Conservation (phyloP, 1,284 basidiomycete genomes). For the Athelia sp. region DNA sequence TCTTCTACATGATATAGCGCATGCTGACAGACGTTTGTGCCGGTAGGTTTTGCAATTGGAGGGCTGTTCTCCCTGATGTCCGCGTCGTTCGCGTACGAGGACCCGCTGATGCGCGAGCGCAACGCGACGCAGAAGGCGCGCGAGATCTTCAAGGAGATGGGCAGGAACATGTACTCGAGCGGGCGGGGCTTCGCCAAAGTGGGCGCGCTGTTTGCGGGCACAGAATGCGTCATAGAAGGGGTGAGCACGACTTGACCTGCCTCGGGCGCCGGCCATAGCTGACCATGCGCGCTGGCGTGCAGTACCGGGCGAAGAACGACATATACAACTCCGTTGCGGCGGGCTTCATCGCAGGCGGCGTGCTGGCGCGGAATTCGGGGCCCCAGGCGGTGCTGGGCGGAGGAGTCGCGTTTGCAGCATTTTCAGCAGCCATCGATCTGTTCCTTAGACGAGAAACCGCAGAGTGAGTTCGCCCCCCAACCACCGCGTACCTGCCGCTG, state of each 20-base stretch:
- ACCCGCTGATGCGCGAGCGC: slow-evolving; percentile 75
- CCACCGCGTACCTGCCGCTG: background rate
- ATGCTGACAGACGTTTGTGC: slow-evolving; percentile 5
- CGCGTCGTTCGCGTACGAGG: slow-evolving; percentile 92
- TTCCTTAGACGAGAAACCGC: slow-evolving; percentile 81
- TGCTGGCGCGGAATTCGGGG: slow-evolving; percentile 82
- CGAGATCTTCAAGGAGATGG: slow-evolving; percentile 93
- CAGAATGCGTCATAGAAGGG: slow-evolving; percentile 94
- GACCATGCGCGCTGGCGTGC: slow-evolving; percentile 4
- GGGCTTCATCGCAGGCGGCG: slow-evolving; percentile 73
- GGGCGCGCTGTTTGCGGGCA: slow-evolving; percentile 88
- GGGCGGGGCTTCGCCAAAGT: slow-evolving; percentile 96
- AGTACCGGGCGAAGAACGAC: slow-evolving; percentile 97
- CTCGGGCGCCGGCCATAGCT: slow-evolving; percentile 3
- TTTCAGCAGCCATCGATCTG: slow-evolving; percentile 84
- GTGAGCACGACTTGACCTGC: slow-evolving; percentile 53
- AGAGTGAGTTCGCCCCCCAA: slow-evolving; percentile 52
- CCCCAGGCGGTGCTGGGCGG: slow-evolving; percentile 80
- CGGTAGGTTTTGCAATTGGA: slow-evolving; percentile 89
- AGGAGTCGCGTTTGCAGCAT: slow-evolving; percentile 85
- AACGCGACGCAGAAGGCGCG: slow-evolving; percentile 74
- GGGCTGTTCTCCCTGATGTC: slow-evolving; percentile 97
- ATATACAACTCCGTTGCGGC: slow-evolving; percentile 77
- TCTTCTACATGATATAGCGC: slow-evolving; percentile 3
- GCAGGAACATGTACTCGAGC: slow-evolving; percentile 84